A percentile compares a stretch with the other conserved stretches of the same genome.
These are phyloP conservation scores for Ascoidea asiatica DNA, from an alignment of 805 yeast species.

Conservation along the genomic window DNA sequence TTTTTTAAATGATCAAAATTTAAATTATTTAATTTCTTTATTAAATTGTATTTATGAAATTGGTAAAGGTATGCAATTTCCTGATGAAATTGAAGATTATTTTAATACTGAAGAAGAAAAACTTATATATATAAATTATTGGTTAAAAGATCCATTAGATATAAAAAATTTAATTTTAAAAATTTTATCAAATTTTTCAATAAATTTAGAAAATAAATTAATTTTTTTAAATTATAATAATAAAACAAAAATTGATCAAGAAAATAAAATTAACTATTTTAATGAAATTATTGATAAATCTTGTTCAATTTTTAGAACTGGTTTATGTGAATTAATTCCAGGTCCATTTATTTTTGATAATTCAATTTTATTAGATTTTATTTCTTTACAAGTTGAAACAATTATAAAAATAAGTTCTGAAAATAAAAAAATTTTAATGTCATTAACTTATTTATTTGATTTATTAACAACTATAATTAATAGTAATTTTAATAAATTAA, in stretches of 20 bases:
- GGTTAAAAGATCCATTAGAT: constrained; percentile 34
- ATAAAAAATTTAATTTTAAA: constrained; percentile 28
- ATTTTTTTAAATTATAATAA: constrained; percentile 19
- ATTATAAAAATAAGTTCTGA: neutral
- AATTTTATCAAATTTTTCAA: constrained; percentile 4
- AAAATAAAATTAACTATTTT: constrained; percentile 15
- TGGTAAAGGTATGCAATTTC: constrained; percentile 54
- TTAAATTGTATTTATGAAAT: constrained; percentile 53
- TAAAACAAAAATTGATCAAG: constrained; percentile 21
- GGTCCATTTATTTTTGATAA: constrained; percentile 54
- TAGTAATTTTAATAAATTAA: constrained; percentile 20
- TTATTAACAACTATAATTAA: constrained; percentile 18
- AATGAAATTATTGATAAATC: constrained; percentile 47
- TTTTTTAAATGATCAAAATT: constrained; percentile 12
- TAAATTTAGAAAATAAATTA: neutral
- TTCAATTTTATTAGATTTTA: constrained; percentile 26
- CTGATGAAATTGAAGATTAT: constrained; percentile 32
- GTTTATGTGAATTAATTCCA: constrained; percentile 44
- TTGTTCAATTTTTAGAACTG: constrained; percentile 47
- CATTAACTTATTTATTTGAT: constrained; percentile 15
- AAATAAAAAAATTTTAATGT: constrained; percentile 10
- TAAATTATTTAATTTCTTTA: constrained; percentile 40
- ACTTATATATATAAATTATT: constrained; percentile 23
- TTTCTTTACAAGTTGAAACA: constrained; percentile 17
- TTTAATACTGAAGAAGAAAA: constrained; percentile 15